phyloP scores from a whole-genome alignment of 1,284 basidiomycete species.

The Naganishia cerealis region DNA sequence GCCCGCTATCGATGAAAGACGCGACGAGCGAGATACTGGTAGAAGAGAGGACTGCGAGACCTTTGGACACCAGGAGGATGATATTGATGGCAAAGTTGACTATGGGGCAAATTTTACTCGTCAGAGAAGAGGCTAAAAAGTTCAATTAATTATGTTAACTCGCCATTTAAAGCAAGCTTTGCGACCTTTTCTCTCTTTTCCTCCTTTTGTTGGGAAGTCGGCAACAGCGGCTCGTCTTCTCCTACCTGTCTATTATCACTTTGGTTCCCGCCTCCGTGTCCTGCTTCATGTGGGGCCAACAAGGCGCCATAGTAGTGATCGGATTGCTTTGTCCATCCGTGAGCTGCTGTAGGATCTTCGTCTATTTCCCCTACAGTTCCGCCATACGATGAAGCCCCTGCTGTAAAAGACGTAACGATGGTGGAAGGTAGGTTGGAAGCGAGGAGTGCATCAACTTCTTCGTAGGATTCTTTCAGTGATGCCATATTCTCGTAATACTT shows the following conservation, averaged over 20 bases:
- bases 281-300: not conserved
- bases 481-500: constrained; percentile 49
- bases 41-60: constrained; percentile 58
- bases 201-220: constrained; percentile 37
- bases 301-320: not conserved
- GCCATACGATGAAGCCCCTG: not conserved
- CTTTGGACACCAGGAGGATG: constrained; percentile 58
- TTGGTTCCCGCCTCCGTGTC: not conserved
- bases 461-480: constrained; percentile 44
- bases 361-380: constrained; percentile 1
- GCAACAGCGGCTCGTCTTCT: constrained; percentile 41
- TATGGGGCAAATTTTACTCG: constrained; percentile 29
- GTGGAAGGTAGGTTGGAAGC: constrained; percentile 47
- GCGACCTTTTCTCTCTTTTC: constrained; percentile 46
- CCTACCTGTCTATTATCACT: constrained; percentile 35
- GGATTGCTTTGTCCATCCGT: not conserved
- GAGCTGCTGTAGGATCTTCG: not conserved
- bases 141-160: constrained; percentile 27
- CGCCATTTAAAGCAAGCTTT: constrained; percentile 48
- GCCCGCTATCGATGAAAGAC: constrained; percentile 59
- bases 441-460: constrained; percentile 51
- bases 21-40: constrained; percentile 61
- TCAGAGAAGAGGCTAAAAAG: not conserved
- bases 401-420: constrained; percentile 48
- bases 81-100: constrained; percentile 57